phyloP scores from a whole-genome alignment of 495 filamentous ascomycete species.

The Tuber indicum region DNA sequence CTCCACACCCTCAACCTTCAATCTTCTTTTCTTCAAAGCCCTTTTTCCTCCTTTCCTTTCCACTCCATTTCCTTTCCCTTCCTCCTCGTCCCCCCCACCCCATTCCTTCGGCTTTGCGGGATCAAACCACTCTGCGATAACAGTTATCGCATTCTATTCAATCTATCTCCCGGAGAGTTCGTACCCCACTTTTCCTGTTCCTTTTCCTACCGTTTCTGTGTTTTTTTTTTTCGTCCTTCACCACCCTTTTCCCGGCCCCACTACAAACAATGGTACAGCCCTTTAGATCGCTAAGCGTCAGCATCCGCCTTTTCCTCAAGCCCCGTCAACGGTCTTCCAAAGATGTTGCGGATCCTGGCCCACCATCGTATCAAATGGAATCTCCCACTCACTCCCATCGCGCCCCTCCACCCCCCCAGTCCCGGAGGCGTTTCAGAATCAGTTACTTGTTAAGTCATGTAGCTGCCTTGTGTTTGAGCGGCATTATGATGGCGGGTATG shows the following conservation, averaged over 20 bases:
- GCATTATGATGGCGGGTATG: slow-evolving; percentile 16
- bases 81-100: background rate
- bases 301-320: background rate
- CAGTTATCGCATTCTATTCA: background rate
- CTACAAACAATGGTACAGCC: background rate
- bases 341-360: slow-evolving; percentile 7
- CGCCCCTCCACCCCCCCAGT: slow-evolving; percentile 7
- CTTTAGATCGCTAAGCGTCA: slow-evolving; percentile 2
- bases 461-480: slow-evolving; percentile 13
- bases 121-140: background rate
- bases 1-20: background rate
- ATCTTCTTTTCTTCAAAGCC: background rate
- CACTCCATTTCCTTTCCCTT: background rate
- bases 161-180: slow-evolving; percentile 10
- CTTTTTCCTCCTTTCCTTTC: background rate
- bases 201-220: background rate
- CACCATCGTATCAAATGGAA: slow-evolving; percentile 22
- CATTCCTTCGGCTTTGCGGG: background rate
- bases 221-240: slow-evolving; percentile 3
- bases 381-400: background rate
- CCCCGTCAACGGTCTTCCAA: slow-evolving; percentile 1
- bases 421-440: slow-evolving; percentile 21
- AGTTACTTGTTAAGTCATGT: slow-evolving; percentile 3
- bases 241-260: background rate
- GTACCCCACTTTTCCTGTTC: background rate